These are phyloP conservation scores for Dillenia suffruticosa DNA, from an alignment of 164 flowering plant genomes.

Conservation along the genomic window DNA sequence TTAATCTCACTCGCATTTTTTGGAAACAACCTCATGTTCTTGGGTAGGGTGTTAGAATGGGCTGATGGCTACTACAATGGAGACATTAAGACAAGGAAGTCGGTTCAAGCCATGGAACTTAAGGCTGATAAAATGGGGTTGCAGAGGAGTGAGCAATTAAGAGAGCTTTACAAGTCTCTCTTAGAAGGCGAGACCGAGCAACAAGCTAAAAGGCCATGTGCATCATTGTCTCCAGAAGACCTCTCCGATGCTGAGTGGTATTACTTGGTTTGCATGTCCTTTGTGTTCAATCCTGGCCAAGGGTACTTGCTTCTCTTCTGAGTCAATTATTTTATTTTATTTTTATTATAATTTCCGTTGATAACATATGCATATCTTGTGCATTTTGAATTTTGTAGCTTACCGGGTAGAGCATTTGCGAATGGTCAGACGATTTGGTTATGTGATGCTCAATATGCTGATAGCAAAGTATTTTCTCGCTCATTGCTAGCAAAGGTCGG, in stretches of 20 bases:
- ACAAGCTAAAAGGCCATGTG: conserved; percentile 27
- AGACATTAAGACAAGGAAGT: conserved; percentile 49
- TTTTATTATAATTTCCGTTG: no score
- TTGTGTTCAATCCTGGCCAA: conserved; percentile 60
- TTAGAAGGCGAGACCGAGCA: conserved; percentile 29
- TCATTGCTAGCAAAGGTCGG: conserved; percentile 85
- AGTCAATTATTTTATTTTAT: conserved; percentile 33
- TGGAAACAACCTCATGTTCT: no score
- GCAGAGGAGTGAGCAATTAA: conserved; percentile 42
- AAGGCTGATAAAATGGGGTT: conserved; percentile 36
- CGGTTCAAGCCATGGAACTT: conserved; percentile 29
- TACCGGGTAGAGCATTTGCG: conserved; percentile 76
- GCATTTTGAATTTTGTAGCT: conserved; percentile 20
- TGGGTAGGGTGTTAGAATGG: conserved; percentile 39
- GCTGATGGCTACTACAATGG: conserved; percentile 53
- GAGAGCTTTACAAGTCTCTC: conserved; percentile 39
- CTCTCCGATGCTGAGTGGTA: conserved; percentile 55
- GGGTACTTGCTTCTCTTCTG: conserved; percentile 45
- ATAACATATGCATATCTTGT: no score
- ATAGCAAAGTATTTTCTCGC: conserved; percentile 74
- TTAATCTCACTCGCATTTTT: no score
- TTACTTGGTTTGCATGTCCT: conserved; percentile 78
- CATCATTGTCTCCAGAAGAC: conserved; percentile 49
- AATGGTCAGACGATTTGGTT: conserved; percentile 67
- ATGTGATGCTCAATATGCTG: conserved; percentile 65